Percentiles rank a stretch among this genome's conserved stretches.
phyloP scores from a whole-genome alignment of 352 stramenopile genomes.

The Globisporangium parvum region DNA sequence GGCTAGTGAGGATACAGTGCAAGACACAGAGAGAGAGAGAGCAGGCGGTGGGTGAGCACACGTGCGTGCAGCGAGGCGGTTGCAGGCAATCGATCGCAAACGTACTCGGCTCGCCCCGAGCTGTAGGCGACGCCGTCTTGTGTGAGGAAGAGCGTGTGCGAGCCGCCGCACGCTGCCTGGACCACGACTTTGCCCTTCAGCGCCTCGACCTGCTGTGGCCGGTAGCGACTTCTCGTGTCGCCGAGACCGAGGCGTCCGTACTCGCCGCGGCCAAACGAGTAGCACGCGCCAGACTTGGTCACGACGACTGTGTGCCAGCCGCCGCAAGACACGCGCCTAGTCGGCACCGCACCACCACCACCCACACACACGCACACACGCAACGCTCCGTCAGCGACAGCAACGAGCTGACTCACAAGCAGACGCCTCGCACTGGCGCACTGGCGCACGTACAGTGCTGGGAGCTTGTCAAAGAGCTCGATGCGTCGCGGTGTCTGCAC shows the following conservation, averaged over 20 bases:
- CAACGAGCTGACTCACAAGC: no score
- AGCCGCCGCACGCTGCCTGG: conserved; percentile 68
- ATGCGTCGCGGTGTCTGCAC: conserved; percentile 52
- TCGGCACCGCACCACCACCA: background rate
- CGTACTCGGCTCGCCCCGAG: conserved; percentile 80
- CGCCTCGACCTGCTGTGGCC: conserved; percentile 58
- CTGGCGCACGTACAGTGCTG: conserved; percentile 59
- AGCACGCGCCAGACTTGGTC: conserved; percentile 65
- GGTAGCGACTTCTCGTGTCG: conserved; percentile 64
- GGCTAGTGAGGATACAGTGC: conserved; percentile 19
- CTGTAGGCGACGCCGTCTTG: conserved; percentile 80
- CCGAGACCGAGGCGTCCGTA: conserved; percentile 84
- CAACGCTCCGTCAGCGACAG: background rate
- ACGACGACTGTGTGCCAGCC: conserved; percentile 83
- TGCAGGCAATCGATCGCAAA: background rate
- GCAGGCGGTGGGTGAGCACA: background rate
- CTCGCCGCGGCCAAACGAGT: conserved; percentile 71
- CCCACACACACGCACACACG: conserved; percentile 1
- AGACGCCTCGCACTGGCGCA: background rate
- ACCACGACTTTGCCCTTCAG: conserved; percentile 56
- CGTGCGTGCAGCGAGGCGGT: background rate
- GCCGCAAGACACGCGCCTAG: conserved; percentile 70
- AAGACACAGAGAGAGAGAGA: background rate
- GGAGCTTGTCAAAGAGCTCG: conserved; percentile 61
- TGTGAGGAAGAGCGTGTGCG: conserved; percentile 86